Evolutionary conservation across 169 alveolate species (phyloP).

Genomic region (Haemoproteus tartakovskyi): DNA sequence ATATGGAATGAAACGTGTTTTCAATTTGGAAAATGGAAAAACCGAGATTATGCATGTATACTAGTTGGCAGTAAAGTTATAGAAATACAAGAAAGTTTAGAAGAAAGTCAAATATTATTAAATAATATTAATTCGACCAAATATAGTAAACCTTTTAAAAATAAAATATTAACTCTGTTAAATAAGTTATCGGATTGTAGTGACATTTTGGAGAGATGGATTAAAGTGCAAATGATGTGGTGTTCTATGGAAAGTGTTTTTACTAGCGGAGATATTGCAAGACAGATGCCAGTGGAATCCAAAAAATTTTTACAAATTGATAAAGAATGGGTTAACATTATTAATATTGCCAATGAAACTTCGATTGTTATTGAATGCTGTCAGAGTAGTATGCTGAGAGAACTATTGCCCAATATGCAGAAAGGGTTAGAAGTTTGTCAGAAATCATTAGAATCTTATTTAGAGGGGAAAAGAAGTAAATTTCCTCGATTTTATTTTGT

Average conservation of each 20-base stretch:
- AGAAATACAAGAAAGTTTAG: slow-evolving; percentile 90
- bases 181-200: slow-evolving; percentile 89
- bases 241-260: slow-evolving; percentile 94
- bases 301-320: slow-evolving; percentile 93
- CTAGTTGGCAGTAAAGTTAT: slow-evolving; percentile 86
- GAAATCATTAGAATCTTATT: slow-evolving; percentile 91
- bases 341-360: slow-evolving; percentile 94
- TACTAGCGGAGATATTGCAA: slow-evolving; percentile 97
- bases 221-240: slow-evolving; percentile 96
- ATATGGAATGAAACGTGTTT: slow-evolving; percentile 91
- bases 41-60: slow-evolving; percentile 84
- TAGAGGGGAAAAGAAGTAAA: slow-evolving; percentile 95
- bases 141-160: slow-evolving; percentile 92
- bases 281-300: slow-evolving; percentile 96
- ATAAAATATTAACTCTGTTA: slow-evolving; percentile 84
- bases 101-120: slow-evolving; percentile 89
- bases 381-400: slow-evolving; percentile 92
- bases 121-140: slow-evolving; percentile 90
- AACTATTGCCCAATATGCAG: slow-evolving; percentile 89
- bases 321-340: slow-evolving; percentile 91
- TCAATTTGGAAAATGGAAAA: slow-evolving; percentile 92
- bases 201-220: slow-evolving; percentile 96
- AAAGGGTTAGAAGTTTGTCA: slow-evolving; percentile 93
- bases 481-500: slow-evolving; percentile 97
- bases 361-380: slow-evolving; percentile 91